Percentiles rank a stretch among this genome's conserved stretches.
These are phyloP conservation scores for Aspergillus eucalypticola DNA, from an alignment of 2,329 filamentous ascomycete genomes.

Conservation along the genomic window DNA sequence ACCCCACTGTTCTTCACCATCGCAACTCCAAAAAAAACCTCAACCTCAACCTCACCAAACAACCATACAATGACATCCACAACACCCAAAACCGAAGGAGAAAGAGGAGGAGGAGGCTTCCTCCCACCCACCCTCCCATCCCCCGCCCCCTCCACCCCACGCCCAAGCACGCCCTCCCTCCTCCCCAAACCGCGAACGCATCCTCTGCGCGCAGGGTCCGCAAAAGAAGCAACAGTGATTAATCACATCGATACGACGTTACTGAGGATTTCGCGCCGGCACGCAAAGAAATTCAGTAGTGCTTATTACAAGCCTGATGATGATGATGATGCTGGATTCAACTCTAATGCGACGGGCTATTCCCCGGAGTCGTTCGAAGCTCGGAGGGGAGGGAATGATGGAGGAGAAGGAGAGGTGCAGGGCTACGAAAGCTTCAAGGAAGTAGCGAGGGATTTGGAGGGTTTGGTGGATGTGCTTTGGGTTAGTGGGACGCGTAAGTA, in stretches of 20 bases:
- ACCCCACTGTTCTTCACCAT: no score
- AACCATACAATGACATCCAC: conserved; percentile 12
- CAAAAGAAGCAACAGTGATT: conserved; percentile 61
- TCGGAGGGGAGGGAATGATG: no score
- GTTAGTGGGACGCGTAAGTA: conserved; percentile 78
- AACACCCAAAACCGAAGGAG: no score
- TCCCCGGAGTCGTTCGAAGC: neutral
- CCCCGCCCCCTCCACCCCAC: neutral
- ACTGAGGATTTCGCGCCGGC: conserved; percentile 53
- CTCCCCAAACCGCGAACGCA: conserved; percentile 56
- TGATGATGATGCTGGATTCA: no score
- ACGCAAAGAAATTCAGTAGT: conserved; percentile 53
- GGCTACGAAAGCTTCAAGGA: conserved; percentile 67
- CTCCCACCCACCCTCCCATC: conserved; percentile 32
- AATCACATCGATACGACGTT: conserved; percentile 58
- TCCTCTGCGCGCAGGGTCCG: conserved; percentile 57
- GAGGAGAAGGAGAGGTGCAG: conserved; percentile 32
- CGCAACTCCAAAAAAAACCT: no score
- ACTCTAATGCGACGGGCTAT: no score
- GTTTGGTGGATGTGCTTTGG: conserved; percentile 79
- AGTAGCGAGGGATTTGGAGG: conserved; percentile 72
- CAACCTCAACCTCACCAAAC: no score
- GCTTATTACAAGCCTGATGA: conserved; percentile 13
- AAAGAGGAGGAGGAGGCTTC: conserved; percentile 37
- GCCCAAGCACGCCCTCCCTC: conserved; percentile 28